These are phyloP conservation scores for Lophiostoma macrostomum DNA, from an alignment of 495 filamentous ascomycete species.

Conservation along the genomic window DNA sequence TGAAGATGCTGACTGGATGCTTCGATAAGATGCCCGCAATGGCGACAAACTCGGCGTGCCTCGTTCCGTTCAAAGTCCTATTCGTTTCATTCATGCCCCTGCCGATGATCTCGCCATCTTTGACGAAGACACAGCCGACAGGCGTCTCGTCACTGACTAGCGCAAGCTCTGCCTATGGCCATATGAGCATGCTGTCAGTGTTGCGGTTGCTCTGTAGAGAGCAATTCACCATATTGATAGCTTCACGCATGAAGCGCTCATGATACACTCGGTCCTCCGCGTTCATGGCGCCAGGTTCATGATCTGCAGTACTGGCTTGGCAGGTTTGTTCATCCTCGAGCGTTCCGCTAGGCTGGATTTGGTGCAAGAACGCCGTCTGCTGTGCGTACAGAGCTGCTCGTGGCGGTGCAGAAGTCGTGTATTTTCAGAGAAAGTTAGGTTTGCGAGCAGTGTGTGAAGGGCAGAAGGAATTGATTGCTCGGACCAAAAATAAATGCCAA, in stretches of 20 bases:
- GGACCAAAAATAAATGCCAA: slow-evolving; percentile 20
- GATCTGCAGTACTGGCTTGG: slow-evolving; percentile 15
- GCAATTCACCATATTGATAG: slow-evolving; percentile 41
- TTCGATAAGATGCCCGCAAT: slow-evolving; percentile 59
- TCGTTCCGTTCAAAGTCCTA: slow-evolving; percentile 76
- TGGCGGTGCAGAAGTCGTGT: too few relatives aligned
- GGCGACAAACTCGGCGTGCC: slow-evolving; percentile 91
- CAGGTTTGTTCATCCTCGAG: slow-evolving; percentile 9
- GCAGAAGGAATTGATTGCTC: not conserved
- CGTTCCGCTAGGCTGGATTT: not conserved
- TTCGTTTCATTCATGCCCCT: slow-evolving; percentile 96
- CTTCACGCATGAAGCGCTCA: slow-evolving; percentile 46
- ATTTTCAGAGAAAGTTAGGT: not conserved
- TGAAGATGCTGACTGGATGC: slow-evolving; percentile 59
- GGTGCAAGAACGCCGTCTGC: not conserved
- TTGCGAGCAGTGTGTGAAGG: not conserved
- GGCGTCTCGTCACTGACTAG: slow-evolving; percentile 85
- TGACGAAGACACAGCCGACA: slow-evolving; percentile 90
- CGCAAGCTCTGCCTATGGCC: slow-evolving; percentile 67
- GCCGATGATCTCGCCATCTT: slow-evolving; percentile 70
- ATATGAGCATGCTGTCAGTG: not conserved
- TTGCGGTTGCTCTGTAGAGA: not conserved
- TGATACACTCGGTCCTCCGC: slow-evolving; percentile 35
- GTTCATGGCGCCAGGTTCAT: slow-evolving; percentile 13
- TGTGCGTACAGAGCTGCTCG: too few relatives aligned